phyloP scores from a whole-genome alignment of 139 green algal species.

The Eudorina sp. region DNA sequence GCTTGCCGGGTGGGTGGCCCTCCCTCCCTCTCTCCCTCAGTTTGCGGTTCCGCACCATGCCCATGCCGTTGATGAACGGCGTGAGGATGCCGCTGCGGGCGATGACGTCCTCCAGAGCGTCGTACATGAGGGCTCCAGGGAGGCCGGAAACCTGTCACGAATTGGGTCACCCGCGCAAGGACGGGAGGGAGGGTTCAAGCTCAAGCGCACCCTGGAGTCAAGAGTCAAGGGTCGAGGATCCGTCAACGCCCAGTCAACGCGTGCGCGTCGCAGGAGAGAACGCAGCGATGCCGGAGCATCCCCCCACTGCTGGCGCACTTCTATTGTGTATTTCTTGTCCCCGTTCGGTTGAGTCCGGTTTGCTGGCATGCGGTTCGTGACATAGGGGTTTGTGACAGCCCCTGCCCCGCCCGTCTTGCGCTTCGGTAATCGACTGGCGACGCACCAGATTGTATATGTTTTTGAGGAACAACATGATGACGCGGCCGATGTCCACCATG shows the following conservation, averaged over 20 bases:
- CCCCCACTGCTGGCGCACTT: too few relatives aligned
- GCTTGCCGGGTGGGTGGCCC: background rate
- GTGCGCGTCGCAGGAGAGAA: too few relatives aligned
- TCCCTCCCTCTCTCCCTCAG: background rate
- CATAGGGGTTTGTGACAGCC: too few relatives aligned
- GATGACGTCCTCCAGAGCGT: constrained; percentile 41
- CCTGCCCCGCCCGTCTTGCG: too few relatives aligned
- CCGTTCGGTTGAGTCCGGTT: too few relatives aligned
- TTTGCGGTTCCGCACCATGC: background rate
- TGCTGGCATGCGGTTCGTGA: too few relatives aligned
- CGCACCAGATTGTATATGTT: constrained; percentile 40
- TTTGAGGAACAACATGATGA: constrained; percentile 10
- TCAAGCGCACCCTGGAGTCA: too few relatives aligned
- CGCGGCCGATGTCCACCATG: background rate
- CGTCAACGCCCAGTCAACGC: too few relatives aligned
- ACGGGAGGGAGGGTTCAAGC: too few relatives aligned
- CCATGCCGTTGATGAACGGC: constrained; percentile 19
- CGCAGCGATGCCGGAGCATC: too few relatives aligned
- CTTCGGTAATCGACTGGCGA: background rate
- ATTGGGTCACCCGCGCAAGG: background rate
- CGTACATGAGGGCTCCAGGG: constrained; percentile 28
- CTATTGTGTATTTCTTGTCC: too few relatives aligned
- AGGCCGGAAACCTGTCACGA: constrained; percentile 2
- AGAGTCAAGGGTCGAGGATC: too few relatives aligned
- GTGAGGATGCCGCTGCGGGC: constrained; percentile 14